phyloP scores from a whole-genome alignment of 1,139 yeast species.

The Geotrichum aggregatum region DNA sequence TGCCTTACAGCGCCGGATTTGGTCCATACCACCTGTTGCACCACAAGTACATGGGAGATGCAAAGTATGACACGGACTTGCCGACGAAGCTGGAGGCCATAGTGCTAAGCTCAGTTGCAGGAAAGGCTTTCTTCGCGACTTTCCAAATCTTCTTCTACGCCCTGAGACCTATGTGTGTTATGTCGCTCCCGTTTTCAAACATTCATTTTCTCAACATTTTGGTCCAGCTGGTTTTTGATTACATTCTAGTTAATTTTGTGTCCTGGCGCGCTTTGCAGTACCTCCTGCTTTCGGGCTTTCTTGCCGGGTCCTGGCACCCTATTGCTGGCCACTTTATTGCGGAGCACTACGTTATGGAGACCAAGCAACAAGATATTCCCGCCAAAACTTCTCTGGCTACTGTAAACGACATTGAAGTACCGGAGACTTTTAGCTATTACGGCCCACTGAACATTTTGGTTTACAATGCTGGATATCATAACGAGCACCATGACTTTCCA shows the following conservation, averaged over 20 bases:
- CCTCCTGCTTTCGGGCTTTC: conserved; percentile 69
- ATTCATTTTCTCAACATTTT: conserved; percentile 68
- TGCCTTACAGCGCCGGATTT: conserved; percentile 87
- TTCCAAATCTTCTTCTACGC: conserved; percentile 89
- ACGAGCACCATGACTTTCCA: conserved; percentile 94
- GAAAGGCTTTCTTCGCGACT: conserved; percentile 86
- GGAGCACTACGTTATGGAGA: conserved; percentile 72
- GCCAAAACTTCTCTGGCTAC: conserved; percentile 18
- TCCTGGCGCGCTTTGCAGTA: conserved; percentile 65
- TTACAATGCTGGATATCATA: conserved; percentile 92
- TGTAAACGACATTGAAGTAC: conserved; percentile 39
- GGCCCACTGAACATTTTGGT: conserved; percentile 72
- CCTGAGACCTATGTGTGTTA: conserved; percentile 79
- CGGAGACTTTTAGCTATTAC: conserved; percentile 87
- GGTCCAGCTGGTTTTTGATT: conserved; percentile 58
- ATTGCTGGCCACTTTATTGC: conserved; percentile 94
- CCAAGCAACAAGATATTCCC: conserved; percentile 24
- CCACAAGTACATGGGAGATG: conserved; percentile 89
- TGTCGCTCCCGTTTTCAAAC: conserved; percentile 67
- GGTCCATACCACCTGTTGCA: conserved; percentile 90
- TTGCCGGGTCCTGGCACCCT: conserved; percentile 91
- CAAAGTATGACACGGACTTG: conserved; percentile 75
- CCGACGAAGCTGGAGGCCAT: conserved; percentile 78
- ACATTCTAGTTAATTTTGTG: conserved; percentile 52
- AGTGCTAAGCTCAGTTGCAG: conserved; percentile 68